Evolutionary conservation across 169 alveolate genomes (phyloP).

Genomic region (Cryptosporidium parvum): DNA sequence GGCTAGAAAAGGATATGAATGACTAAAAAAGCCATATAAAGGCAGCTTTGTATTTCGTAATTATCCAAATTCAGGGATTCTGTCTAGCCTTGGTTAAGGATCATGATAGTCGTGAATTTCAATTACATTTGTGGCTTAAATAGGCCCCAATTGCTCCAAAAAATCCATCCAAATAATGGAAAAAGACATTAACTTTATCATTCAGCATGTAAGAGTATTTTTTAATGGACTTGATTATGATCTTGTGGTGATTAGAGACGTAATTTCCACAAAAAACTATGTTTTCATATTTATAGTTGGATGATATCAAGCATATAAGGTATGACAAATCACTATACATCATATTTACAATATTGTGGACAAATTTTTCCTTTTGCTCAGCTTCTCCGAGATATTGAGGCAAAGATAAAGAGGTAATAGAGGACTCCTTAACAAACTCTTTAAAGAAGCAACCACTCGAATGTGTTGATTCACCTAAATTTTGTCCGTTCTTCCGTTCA

Average conservation of each 20-base stretch:
- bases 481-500: neutral
- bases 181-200: constrained; percentile 42
- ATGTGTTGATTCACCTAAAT: neutral
- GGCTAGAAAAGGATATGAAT: neutral
- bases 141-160: constrained; percentile 72
- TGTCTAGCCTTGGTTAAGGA: neutral
- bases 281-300: constrained; percentile 19
- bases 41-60: neutral
- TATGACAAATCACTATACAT: constrained; percentile 39
- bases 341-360: constrained; percentile 45
- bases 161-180: constrained; percentile 64
- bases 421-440: constrained; percentile 1
- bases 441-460: neutral
- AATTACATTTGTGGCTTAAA: constrained; percentile 17
- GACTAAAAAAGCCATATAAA: neutral
- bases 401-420: neutral
- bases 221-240: constrained; percentile 23
- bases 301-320: constrained; percentile 24
- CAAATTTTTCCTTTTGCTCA: constrained; percentile 13
- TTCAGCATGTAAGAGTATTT: constrained; percentile 28
- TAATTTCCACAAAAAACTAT: constrained; percentile 58
- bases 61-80: neutral
- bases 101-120: neutral
- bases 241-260: constrained; percentile 36
- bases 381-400: constrained; percentile 5